Base-by-base conservation (phyloP, 768 basidiomycete genomes). In the Termitomyces sp. region DNA sequence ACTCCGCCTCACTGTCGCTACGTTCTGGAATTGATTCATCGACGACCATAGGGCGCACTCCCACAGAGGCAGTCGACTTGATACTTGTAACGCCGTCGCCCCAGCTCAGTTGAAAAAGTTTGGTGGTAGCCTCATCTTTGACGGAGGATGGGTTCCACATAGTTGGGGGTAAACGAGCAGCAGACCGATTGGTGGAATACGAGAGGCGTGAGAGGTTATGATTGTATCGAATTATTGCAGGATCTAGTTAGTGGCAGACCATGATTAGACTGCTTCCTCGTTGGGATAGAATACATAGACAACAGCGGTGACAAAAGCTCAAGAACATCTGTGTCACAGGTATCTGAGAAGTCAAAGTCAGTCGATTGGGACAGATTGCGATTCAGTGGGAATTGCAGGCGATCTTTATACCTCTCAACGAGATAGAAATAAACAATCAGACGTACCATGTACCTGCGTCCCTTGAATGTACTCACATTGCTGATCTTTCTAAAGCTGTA, bases 91-190 rank as follows among this genome's bases (percentile, higher is more conserved):
- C 76, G 59, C 82, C 77, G 74, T 55, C 78, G 68, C 1, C 76
- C 77, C 26, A 82, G 69, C 13, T 70, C 67, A 57, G 48, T 32
- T 1, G 73, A 74, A 77, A 70, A 4, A 78, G 70, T 53, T 75
- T 77, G 1, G 75, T 74, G 43, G 72, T 64, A 0, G 68, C 68
- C 36, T 80, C 80, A 53, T 82, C 77, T 57, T 78, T 75, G 1
- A 76, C 73, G 0, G 78, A 72, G 20, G 75, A 65, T 3, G 82
- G 80, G 36, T 73, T 78, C 82, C 82, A 83, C 32, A 82, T 66
- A 56, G 80, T 68, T 14, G 74, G 65, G 57, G 75, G 65, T 57
- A 72, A 63, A 51, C 67, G 67, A 13, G 72, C 64, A 63, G 69
- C 58, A 57, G 73, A 65, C 45, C 72, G 69, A 30, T 75, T 73